Percentiles rank a stretch among this genome's conserved stretches.
Evolutionary conservation across 768 basidiomycete species (phyloP).

Genomic region (Boletus rufocinnamomeus): DNA sequence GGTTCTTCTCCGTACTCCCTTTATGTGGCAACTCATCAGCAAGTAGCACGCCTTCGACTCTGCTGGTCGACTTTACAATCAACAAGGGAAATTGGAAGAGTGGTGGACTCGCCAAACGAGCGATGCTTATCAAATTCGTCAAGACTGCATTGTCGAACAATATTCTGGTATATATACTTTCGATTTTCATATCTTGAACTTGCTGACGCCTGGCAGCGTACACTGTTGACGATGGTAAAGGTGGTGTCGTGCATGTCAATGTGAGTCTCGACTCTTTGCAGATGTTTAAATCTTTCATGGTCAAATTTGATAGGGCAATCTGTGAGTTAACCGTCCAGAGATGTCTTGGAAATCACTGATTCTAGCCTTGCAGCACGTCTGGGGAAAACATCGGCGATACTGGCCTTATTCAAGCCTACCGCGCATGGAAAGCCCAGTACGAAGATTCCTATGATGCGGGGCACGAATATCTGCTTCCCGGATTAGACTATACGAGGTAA

Average conservation of each 20-base stretch:
- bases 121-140: conserved; percentile 76
- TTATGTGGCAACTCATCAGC: not conserved
- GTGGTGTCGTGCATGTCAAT: conserved; percentile 82
- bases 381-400: conserved; percentile 92
- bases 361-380: conserved; percentile 59
- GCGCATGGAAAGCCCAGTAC: conserved; percentile 87
- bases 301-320: conserved; percentile 56
- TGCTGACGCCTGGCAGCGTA: conserved; percentile 51
- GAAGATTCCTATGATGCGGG: conserved; percentile 56
- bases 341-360: conserved; percentile 10
- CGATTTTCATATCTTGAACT: not conserved
- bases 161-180: conserved; percentile 72
- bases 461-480: conserved; percentile 77
- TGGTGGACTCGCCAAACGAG: conserved; percentile 95
- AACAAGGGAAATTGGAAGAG: conserved; percentile 80
- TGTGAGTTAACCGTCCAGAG: conserved; percentile 46
- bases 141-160: conserved; percentile 89
- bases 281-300: not conserved
- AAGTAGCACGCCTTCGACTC: conserved; percentile 87
- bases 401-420: conserved; percentile 81
- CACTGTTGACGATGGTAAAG: conserved; percentile 82
- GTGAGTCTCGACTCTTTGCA: conserved; percentile 42
- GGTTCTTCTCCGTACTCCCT: conserved; percentile 20
- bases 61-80: conserved; percentile 87
- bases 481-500: conserved; percentile 72